Evolutionary conservation across 805 yeast genomes (phyloP).

Genomic region (Wickerhamiella nectarea): DNA sequence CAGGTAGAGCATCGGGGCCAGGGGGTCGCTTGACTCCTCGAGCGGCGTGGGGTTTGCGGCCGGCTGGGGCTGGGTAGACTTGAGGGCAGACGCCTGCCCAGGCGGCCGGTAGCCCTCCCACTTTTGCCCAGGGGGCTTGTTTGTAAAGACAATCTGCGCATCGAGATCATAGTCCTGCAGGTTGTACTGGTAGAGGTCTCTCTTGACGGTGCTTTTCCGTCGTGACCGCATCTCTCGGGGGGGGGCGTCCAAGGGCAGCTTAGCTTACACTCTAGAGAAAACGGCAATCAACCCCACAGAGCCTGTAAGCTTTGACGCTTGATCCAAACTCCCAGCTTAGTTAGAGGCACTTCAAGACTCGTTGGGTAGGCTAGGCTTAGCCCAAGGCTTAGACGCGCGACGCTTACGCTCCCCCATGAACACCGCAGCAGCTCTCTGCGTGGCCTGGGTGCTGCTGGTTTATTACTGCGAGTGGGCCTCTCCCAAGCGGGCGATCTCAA

Average conservation of each 20-base stretch:
- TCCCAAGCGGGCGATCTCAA: constrained; percentile 32
- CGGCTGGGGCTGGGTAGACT: too few relatives aligned
- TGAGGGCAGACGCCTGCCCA: too few relatives aligned
- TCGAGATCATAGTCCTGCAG: constrained; percentile 13
- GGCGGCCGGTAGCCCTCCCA: background rate
- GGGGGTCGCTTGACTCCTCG: background rate
- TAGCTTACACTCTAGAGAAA: background rate
- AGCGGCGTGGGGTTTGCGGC: too few relatives aligned
- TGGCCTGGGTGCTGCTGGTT: constrained; percentile 33
- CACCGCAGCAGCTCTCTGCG: constrained; percentile 10
- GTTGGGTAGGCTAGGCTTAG: too few relatives aligned
- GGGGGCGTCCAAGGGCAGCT: background rate
- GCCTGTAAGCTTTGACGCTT: too few relatives aligned
- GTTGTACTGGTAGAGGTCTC: constrained; percentile 15
- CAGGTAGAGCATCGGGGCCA: constrained; percentile 37
- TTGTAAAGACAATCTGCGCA: constrained; percentile 8
- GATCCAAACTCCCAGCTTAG: too few relatives aligned
- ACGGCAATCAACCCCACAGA: too few relatives aligned
- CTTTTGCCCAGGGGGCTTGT: background rate
- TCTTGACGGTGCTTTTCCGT: constrained; percentile 2
- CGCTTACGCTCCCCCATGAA: too few relatives aligned
- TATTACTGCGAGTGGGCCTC: constrained; percentile 42
- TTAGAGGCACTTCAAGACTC: too few relatives aligned
- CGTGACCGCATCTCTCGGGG: constrained; percentile 4
- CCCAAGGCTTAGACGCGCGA: too few relatives aligned